Base-by-base conservation (phyloP, 179 eudicot species). In the Camellia oleifera region DNA sequence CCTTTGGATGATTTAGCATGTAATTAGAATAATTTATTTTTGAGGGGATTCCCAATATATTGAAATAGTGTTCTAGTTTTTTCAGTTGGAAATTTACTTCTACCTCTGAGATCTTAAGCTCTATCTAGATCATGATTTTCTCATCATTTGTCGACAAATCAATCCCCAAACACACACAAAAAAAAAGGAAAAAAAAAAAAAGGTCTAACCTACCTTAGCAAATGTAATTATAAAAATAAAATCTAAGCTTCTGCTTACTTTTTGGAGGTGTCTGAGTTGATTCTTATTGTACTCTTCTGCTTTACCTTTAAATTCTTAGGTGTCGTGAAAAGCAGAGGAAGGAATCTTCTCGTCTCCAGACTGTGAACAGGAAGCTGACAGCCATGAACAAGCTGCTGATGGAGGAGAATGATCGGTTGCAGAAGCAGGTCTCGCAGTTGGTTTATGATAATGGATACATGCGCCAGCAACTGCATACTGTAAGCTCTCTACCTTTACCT, bases 351-450 rank as follows among this genome's bases (percentile, higher is more conserved):
- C 86, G 88, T 26, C 88, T 89, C 77, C 87, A 84, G 82, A 78
- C 88, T 3, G 90, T 85, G 2, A 89, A 87, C 75, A 82, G 85
- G 78, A 87, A 87, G 88, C 85, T 89, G 75, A 17, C 77, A 80
- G 90, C 92, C 60, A 89, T 89, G 90, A 89, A 89, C 75, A 87
- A 89, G 82, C 76, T 85, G 81, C 70, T 89, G 74, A 87, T 87
- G 92, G 92, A 87, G 74, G 90, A 87, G 64, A 89, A 89, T 75
- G 92, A 89, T 72, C 87, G 90, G 67, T 79, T 89, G 75, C 90
- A 85, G 75, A 89, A 89, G 69, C 91, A 89, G 77, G 91, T 89
- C 66, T 85, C 89, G 2, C 89, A 85, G 17, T 75, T 89, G 79
- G 91, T 89, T 46, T 87, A 84, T 79, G 90, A 87, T 77, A 87